Evolutionary conservation across 2,329 filamentous ascomycete species (phyloP).

Genomic region (Exophiala calicioides): DNA sequence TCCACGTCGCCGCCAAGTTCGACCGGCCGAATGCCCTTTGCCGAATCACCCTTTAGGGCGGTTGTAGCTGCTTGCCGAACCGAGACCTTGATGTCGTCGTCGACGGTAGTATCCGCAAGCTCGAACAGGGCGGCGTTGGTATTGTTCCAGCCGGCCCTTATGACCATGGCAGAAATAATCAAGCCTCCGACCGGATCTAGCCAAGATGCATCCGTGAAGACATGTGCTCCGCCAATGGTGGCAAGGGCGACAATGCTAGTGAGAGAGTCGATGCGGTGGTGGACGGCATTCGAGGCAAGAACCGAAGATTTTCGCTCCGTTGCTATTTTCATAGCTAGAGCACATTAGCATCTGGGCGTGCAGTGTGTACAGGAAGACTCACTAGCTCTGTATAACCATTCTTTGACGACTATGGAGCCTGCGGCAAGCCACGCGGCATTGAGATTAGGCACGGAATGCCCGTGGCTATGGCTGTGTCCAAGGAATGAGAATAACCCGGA

Average conservation of each 20-base stretch:
- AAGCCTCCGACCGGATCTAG: slow-evolving; percentile 91
- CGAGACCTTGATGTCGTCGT: slow-evolving; percentile 75
- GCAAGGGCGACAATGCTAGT: slow-evolving; percentile 91
- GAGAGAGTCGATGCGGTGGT: slow-evolving; percentile 93
- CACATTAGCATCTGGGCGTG: slow-evolving; percentile 15
- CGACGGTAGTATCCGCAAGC: slow-evolving; percentile 85
- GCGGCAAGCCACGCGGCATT: slow-evolving; percentile 93
- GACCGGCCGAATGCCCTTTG: slow-evolving; percentile 38
- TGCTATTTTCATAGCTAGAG: slow-evolving; percentile 86
- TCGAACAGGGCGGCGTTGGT: slow-evolving; percentile 80
- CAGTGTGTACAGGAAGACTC: slow-evolving; percentile 46
- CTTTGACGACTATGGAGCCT: slow-evolving; percentile 87
- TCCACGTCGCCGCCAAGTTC: slow-evolving; percentile 62
- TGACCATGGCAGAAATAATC: slow-evolving; percentile 88
- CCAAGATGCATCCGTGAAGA: slow-evolving; percentile 83
- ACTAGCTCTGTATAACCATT: slow-evolving; percentile 97
- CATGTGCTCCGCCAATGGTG: slow-evolving; percentile 85
- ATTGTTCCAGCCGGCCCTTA: slow-evolving; percentile 85
- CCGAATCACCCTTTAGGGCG: slow-evolving; percentile 52
- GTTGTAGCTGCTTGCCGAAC: slow-evolving; percentile 67
- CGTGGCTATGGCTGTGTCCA: slow-evolving; percentile 66
- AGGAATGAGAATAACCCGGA: slow-evolving; percentile 54
- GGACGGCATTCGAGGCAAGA: slow-evolving; percentile 90
- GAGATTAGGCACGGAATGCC: slow-evolving; percentile 71
- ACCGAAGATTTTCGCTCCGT: slow-evolving; percentile 93